Conservation (phyloP, 176 grass and related monocot genomes). For the Secale cereale region DNA sequence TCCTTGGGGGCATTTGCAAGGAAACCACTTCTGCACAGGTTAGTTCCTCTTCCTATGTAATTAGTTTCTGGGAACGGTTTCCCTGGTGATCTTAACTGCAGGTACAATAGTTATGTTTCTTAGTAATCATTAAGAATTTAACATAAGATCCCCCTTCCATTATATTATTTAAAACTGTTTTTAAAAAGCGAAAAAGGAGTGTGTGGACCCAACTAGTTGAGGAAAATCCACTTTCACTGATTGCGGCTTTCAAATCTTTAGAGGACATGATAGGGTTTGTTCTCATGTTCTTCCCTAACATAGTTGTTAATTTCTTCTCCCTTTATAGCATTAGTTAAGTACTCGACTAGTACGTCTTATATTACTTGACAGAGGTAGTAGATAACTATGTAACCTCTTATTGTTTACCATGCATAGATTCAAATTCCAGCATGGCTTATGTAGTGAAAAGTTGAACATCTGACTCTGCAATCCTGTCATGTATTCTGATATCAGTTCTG, state of each 20-base stretch:
- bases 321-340: not conserved
- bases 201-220: not conserved
- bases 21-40: constrained; percentile 96
- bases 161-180: not conserved
- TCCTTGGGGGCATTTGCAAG: constrained; percentile 88
- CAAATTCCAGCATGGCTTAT: not conserved
- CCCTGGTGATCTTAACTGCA: not conserved
- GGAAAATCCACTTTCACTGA: not conserved
- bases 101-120: not conserved
- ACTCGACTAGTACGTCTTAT: no score
- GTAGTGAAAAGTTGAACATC: not conserved
- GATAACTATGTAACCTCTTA: not conserved
- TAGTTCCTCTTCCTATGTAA: constrained; percentile 22
- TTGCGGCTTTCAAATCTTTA: not conserved
- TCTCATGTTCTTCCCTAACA: not conserved
- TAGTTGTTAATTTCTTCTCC: not conserved
- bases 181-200: not conserved
- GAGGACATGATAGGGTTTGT: not conserved
- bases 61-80: not conserved
- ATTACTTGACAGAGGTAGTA: not conserved
- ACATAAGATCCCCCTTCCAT: not conserved
- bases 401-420: not conserved
- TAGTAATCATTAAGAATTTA: not conserved
- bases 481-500: not conserved
- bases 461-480: not conserved